Conservation (phyloP, 2,329 filamentous ascomycete genomes). For the Pseudopithomyces chartarum region DNA sequence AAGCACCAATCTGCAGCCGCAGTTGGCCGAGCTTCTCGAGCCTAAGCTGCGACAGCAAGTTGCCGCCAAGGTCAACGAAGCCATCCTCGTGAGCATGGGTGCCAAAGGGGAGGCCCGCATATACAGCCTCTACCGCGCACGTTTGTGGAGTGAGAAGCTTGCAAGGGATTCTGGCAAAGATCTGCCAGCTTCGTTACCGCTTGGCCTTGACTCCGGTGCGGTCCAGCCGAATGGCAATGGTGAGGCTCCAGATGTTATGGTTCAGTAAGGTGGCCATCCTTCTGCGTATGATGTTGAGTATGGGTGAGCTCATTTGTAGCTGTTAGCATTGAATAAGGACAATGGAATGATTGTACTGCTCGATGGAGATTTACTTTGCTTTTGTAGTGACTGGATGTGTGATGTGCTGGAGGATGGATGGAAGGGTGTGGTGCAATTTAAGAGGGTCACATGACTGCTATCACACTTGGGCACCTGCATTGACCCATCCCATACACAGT, state of each 20-base stretch:
- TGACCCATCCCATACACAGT: too few relatives aligned
- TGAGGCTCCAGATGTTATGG: slow-evolving; percentile 44
- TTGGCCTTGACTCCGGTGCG: slow-evolving; percentile 45
- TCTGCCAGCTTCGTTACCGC: slow-evolving; percentile 46
- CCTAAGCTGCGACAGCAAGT: slow-evolving; percentile 80
- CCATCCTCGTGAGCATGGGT: slow-evolving; percentile 76
- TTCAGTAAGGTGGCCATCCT: slow-evolving; percentile 27
- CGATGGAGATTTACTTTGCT: too few relatives aligned
- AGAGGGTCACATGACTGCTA: too few relatives aligned
- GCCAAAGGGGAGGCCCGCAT: slow-evolving; percentile 80
- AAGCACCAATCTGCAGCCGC: slow-evolving; percentile 73
- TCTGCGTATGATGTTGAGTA: too few relatives aligned
- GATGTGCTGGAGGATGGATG: too few relatives aligned
- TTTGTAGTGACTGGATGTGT: too few relatives aligned
- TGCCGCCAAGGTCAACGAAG: slow-evolving; percentile 87
- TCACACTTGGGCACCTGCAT: too few relatives aligned
- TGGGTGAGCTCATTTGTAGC: too few relatives aligned
- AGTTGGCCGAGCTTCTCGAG: slow-evolving; percentile 76
- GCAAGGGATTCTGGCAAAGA: slow-evolving; percentile 53
- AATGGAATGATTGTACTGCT: too few relatives aligned
- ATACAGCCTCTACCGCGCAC: slow-evolving; percentile 76
- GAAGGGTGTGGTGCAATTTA: too few relatives aligned
- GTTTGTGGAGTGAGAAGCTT: slow-evolving; percentile 80
- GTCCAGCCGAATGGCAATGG: slow-evolving; percentile 36
- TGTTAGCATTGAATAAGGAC: too few relatives aligned